Percentiles rank a stretch among this genome's conserved stretches.
Conservation (phyloP, 169 alveolate genomes). For the Condylostoma magnum region DNA sequence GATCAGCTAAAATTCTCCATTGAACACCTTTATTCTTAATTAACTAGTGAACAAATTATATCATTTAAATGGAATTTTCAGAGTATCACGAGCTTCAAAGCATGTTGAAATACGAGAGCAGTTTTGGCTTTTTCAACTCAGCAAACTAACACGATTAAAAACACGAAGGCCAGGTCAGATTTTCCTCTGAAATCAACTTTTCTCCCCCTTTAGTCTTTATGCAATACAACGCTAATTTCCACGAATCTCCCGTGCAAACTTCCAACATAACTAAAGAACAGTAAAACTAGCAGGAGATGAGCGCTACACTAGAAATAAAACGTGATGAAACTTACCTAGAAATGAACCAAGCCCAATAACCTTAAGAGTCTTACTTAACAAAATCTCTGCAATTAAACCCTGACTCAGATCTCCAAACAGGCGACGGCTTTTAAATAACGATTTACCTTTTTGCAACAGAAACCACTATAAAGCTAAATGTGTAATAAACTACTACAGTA, state of each 20-base stretch:
- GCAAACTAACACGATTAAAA: neutral
- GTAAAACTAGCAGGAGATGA: neutral
- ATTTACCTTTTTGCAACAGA: slow-evolving; percentile 6
- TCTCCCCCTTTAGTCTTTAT: neutral
- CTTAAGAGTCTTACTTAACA: slow-evolving; percentile 13
- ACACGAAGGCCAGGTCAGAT: neutral
- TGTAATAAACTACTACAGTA: slow-evolving; percentile 17
- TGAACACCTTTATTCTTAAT: too few relatives aligned
- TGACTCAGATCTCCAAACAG: neutral
- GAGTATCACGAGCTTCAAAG: slow-evolving; percentile 12
- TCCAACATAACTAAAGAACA: slow-evolving; percentile 6
- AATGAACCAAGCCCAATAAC: neutral
- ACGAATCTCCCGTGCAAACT: neutral
- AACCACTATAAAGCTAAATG: neutral
- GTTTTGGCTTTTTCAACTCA: neutral
- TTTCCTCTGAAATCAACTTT: neutral
- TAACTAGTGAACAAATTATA: neutral
- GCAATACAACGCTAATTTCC: neutral
- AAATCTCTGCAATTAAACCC: neutral
- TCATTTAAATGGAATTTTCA: slow-evolving; percentile 23
- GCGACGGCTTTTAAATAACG: neutral
- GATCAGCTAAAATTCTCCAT: too few relatives aligned
- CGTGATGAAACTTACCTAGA: slow-evolving; percentile 17
- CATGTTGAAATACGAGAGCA: neutral
- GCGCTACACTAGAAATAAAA: neutral